phyloP scores from a whole-genome alignment of 768 basidiomycete species.

The Candolleomyces efflorescens region DNA sequence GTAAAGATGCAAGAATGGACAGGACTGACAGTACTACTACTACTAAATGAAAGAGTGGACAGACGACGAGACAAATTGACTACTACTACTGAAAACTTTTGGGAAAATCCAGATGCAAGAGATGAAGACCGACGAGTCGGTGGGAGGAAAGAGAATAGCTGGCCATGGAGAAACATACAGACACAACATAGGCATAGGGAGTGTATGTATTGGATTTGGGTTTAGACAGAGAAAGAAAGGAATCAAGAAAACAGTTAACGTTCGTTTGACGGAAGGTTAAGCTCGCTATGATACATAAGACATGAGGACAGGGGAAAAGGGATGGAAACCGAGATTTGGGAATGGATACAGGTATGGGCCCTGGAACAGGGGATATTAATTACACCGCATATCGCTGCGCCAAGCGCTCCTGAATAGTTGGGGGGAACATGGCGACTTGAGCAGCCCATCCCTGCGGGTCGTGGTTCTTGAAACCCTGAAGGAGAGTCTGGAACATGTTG shows the following conservation, averaged over 20 bases:
- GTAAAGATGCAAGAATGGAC: not conserved
- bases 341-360: not conserved
- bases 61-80: conserved; percentile 15
- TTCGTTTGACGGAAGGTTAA: conserved; percentile 1
- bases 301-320: not conserved
- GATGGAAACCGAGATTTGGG: conserved; percentile 3
- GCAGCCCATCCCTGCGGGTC: conserved; percentile 82
- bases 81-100: conserved; percentile 36
- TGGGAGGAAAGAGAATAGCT: not conserved
- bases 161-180: conserved; percentile 18
- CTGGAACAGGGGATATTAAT: not conserved
- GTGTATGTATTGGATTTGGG: not conserved
- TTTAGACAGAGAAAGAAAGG: conserved; percentile 5
- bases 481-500: conserved; percentile 87
- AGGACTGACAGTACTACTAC: conserved; percentile 19
- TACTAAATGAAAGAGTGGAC: conserved; percentile 1
- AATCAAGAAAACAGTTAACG: conserved; percentile 1
- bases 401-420: conserved; percentile 83
- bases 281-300: conserved; percentile 6
- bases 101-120: conserved; percentile 44
- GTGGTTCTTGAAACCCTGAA: conserved; percentile 88
- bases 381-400: conserved; percentile 85
- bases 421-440: conserved; percentile 81
- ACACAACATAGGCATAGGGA: conserved; percentile 12
- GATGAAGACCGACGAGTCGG: conserved; percentile 19